Base-by-base conservation (phyloP, 83 land plant genomes). In the Diphasiastrum complanatum region DNA sequence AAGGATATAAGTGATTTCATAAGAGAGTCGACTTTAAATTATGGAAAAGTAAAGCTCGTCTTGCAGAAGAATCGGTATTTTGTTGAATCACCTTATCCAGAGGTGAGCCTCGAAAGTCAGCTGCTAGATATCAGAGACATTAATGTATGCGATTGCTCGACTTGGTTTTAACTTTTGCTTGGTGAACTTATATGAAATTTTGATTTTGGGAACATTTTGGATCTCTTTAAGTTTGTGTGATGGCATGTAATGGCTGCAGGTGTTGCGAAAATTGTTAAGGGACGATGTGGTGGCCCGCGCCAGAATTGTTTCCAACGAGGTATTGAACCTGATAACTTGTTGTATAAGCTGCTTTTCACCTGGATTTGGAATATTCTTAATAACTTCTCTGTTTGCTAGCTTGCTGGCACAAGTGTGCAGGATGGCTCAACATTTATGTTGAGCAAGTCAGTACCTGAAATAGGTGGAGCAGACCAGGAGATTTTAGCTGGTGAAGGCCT, bases 31-130 rank as follows among this genome's bases (percentile, higher is more conserved):
- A 92, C 98, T 37, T 71, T 93, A 12, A 92, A 92, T 62, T 92
- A 92, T 68, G 98, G 98, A 31, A 92, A 92, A 74, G 98, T 92
- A 31, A 92, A 92, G 76, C 91, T 92, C 33, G 98, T 92, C 34
- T 80, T 92, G 45, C 95, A 92, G 74, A 92, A 92, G 71, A 92
- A 92, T 66, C 81, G 91, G 0, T 92, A 92, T 65, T 79, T 92
- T 43, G 78, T 92, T 10, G 98, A 92, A 37, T 89, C 91, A 31
- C 91, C 98, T 25, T 92, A 72, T 68, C 96, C 87, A 26, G 98
- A 89, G 85, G 97, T 75, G 48, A 45, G 55, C 32, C 6, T 31
- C 51, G n/a, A n/a, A n/a, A n/a, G n/a, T 16, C 43, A 16, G 8
- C 12, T 40, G 43, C 43, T 40, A 16, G 12, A 16, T 40, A 8